Base-by-base conservation (phyloP, 1,284 basidiomycete species). In the Stereum hirsutum region DNA sequence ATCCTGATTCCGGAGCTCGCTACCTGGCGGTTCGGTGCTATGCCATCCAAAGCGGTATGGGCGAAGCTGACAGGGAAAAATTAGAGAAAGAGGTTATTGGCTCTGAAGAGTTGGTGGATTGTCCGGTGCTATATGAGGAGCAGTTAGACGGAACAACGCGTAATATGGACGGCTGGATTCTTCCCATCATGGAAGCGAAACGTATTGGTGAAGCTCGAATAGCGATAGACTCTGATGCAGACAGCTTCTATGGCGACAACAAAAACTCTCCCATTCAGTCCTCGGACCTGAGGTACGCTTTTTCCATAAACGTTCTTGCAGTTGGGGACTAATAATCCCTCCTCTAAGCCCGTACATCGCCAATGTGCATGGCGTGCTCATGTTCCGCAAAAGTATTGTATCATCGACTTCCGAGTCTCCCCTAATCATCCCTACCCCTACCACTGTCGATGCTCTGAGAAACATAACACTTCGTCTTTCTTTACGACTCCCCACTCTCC, bases 1-100 rank as follows among this genome's bases (percentile, higher is more conserved):
- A 79, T 53, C 62, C 78, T 4, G 81, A 92, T 55, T 54, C 61
- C 30, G 85, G 77, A 0, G 74, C 80, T 7, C 74, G 77, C 14
- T 68, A 86, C 28, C 65, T 94, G 15, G 81, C 89, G 6, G 79
- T 92, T 33, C 73, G 78, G 19, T 87, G 86, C 51, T 86, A 89
- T 57, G 74, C 84, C 0, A 58, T 83, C 41, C 83, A 89, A 53
- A 74, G 71, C 41, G 74, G 79, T 2, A 88, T 92, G 81, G 75
- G 77, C 30, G 91, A 94, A 60, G 70, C 62, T 0, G 81, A 84
- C 48, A 72, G 89, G 23, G 72, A 76, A 27, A 72, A 72, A 44
- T 58, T 89, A 52, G 86, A 89, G 57, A 60, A 60, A 30, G 60
- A 74, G 39, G 59, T 76, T 7, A 61, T 93, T 4, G 86, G 86